Evolutionary conservation across 208 protist species (phyloP), one percentile per base, ranked within the genome.

Genomic region (Herpetomonas samuelpessoai): DNA sequence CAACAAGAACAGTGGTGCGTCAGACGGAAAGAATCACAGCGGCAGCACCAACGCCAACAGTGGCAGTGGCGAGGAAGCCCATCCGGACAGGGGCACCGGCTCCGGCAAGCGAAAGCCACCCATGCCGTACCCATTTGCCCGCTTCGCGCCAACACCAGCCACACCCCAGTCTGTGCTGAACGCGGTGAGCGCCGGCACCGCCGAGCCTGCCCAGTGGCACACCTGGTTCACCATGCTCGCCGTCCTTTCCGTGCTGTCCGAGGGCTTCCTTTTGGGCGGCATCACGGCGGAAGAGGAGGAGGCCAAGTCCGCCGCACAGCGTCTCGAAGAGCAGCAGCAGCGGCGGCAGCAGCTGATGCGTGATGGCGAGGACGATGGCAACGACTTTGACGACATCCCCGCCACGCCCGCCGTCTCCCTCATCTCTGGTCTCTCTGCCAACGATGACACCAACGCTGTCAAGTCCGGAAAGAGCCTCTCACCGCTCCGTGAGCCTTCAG

Each of bases 181-280:
- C 35, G 35, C 35, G 6, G 35, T 41, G 6, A 14, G 35, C 35
- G 14, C 6, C 9, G 35, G 35, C 14, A 41, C 35, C 14, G 35
- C 35, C 9, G 14, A 41, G 9, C 35, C 35, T 6, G 35, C 14
- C 9, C 35, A 41, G 9, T 41, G 35, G 35, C 35, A 41, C 35
- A 41, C 35, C 9, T 54, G 49, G 49, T 21, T 27, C 22, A 21
- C 49, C 18, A 54, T 54, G 6, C 49, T 54, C 26, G 28, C 49
- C 25, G 24, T 27, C 1, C 49, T 54, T 9, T 54, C 49, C 26
- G 49, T 54, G 3, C 26, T 54, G 25, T n/a, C 49, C 10, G 49
- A 54, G 27, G 49, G 49, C 18, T 27, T 54, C 28, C 35, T 54
- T 14, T 41, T 41, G 9, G 35, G 35, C 35, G 35, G 35, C 35